A percentile compares a stretch with the other conserved stretches of the same genome.
Evolutionary conservation across 2,329 filamentous ascomycete genomes (phyloP).

Genomic region (Escovopsis sp.): DNA sequence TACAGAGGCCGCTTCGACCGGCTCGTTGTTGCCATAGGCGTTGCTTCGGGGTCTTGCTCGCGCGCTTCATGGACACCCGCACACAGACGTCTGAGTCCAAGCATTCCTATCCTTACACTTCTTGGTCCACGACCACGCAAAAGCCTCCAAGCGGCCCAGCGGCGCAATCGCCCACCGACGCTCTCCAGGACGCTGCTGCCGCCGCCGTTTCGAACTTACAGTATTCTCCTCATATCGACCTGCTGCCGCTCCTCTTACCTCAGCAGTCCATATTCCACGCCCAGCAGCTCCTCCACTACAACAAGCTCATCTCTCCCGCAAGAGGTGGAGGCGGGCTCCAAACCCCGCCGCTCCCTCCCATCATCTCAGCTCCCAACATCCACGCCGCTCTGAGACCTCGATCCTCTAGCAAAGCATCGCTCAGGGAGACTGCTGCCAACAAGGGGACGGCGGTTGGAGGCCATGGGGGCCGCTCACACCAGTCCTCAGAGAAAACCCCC

Average conservation of each 20-base stretch:
- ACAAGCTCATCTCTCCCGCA: constrained; percentile 46
- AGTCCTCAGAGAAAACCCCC: constrained; percentile 44
- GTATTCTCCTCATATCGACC: constrained; percentile 32
- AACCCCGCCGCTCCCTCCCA: constrained; percentile 38
- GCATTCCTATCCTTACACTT: constrained; percentile 22
- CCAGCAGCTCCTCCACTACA: constrained; percentile 46
- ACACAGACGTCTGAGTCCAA: constrained; percentile 23
- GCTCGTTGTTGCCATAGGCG: constrained; percentile 1
- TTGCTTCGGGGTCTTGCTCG: constrained; percentile 5
- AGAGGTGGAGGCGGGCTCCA: constrained; percentile 37
- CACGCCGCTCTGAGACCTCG: constrained; percentile 42
- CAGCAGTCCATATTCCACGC: constrained; percentile 46
- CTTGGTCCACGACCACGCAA: constrained; percentile 17
- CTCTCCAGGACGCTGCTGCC: constrained; percentile 15
- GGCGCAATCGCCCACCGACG: constrained; percentile 15
- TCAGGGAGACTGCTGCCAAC: constrained; percentile 32
- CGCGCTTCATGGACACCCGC: constrained; percentile 25
- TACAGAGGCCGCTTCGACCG: constrained; percentile 4
- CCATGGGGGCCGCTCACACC: constrained; percentile 50
- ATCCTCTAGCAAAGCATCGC: constrained; percentile 45
- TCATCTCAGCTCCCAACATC: constrained; percentile 40
- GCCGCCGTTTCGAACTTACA: constrained; percentile 17
- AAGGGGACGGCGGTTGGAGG: constrained; percentile 37
- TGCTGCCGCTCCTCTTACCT: constrained; percentile 42
- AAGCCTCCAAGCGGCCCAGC: constrained; percentile 12